Evolutionary conservation across 306 rosid genomes (phyloP), one percentile per base, ranked within the genome.

Genomic region (Macrotyloma uniflorum): DNA sequence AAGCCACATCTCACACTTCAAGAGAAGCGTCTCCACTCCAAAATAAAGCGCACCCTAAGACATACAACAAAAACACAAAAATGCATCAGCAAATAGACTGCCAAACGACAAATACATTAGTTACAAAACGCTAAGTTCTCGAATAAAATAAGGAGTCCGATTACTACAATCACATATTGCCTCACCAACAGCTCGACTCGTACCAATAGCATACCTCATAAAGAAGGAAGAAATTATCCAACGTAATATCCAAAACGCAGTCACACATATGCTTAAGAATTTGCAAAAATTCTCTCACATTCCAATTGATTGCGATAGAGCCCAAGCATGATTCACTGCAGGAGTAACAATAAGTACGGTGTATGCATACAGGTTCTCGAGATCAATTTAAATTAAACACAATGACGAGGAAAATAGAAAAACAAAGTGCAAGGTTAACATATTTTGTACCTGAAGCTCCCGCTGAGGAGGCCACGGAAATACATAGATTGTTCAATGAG

Each of bases 21-120:
- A 78, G 63, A 93, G 79, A 75, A 93, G 91, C 53, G 79, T 64
- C 73, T 88, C 91, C 59, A 93, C 93, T 67, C 98, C 94, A 86
- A 93, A 93, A 88, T 87, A 93, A 73, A 93, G 90, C 0, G 98
- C 91, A 79, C 90, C 89, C 98, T 93, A 84, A 76, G 62, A 66
- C 70, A 45, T 71, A 79, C 67, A 76, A 51, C 54, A 63, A 26
- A 54, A 78, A 8, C 13, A 82, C 30, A 61, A 85, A n/a, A 23
- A 63, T 76, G 18, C 18, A 58, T 59, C 40, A 76, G 54, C 55
- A 30, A 42, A 54, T 46, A 16, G 33, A 18, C 67, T 0, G 68
- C 36, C 70, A 76, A 76, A 26, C 1, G 13, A 33, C 12, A 8
- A 78, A 61, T 12, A 61, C 36, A 46, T 33, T 24, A 42, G 6